Conservation (phyloP, 495 filamentous ascomycete genomes). For the Penicillium flavigenum region DNA sequence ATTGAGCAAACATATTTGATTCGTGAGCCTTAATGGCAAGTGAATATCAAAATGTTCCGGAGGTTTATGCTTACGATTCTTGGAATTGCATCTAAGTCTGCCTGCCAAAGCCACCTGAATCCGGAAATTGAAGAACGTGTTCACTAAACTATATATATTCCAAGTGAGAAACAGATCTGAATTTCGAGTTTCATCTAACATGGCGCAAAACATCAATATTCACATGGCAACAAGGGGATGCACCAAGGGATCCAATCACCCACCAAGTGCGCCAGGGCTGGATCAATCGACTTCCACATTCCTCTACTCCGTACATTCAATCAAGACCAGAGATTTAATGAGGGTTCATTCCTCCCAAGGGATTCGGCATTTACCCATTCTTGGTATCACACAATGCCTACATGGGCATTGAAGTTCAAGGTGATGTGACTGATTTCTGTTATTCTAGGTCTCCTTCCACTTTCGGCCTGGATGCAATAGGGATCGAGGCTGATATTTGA, state of each 20-base stretch:
- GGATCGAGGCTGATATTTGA: slow-evolving; percentile 9
- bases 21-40: background rate
- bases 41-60: background rate
- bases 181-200: background rate
- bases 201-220: background rate
- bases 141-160: too few relatives aligned
- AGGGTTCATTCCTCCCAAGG: slow-evolving; percentile 6
- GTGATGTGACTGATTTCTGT: background rate
- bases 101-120: background rate
- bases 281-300: slow-evolving; percentile 1
- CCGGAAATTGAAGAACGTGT: background rate
- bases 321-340: background rate
- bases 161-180: background rate
- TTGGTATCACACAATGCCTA: background rate
- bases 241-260: slow-evolving; percentile 1
- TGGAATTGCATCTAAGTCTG: too few relatives aligned
- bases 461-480: background rate
- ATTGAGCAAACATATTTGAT: background rate
- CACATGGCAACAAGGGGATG: background rate
- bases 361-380: slow-evolving; percentile 3
- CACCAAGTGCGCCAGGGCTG: background rate
- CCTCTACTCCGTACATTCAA: slow-evolving; percentile 3
- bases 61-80: too few relatives aligned
- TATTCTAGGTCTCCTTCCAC: background rate
- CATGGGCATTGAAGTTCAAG: background rate